Percentiles rank a stretch among this genome's conserved stretches.
phyloP scores from a whole-genome alignment of 2,329 filamentous ascomycete genomes.

The Fusarium bulbicola region DNA sequence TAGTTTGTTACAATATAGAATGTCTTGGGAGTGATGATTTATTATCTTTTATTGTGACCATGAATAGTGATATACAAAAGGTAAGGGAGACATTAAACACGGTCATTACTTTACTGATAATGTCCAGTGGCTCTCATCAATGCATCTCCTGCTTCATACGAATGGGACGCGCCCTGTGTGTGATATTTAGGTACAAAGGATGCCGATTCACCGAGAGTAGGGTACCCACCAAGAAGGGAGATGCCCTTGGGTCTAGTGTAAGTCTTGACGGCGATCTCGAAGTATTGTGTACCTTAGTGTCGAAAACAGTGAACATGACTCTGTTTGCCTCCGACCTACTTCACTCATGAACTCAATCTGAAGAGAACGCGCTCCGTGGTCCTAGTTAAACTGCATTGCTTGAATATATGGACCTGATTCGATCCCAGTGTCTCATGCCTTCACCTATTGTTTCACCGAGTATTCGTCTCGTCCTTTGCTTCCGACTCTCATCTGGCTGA shows the following conservation, averaged over 20 bases:
- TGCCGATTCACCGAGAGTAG: not conserved
- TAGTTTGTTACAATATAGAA: slow-evolving; percentile 36
- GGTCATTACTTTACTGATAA: slow-evolving; percentile 8
- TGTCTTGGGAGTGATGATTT: slow-evolving; percentile 14
- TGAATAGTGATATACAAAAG: not conserved
- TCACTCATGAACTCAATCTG: not conserved
- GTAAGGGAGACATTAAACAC: not conserved
- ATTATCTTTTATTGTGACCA: slow-evolving; percentile 7
- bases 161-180: not conserved
- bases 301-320: not conserved
- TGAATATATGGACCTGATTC: not conserved
- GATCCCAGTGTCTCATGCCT: not conserved
- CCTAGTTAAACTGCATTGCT: not conserved
- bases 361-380: not conserved
- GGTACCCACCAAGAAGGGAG: not conserved
- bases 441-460: not conserved
- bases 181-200: not conserved
- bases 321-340: not conserved
- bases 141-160: not conserved
- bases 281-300: not conserved
- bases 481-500: not conserved
- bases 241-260: not conserved
- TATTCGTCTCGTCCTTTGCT: not conserved
- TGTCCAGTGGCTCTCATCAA: not conserved
- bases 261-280: not conserved